phyloP scores from a whole-genome alignment of 306 rosid genomes.

The Urtica urens region DNA sequence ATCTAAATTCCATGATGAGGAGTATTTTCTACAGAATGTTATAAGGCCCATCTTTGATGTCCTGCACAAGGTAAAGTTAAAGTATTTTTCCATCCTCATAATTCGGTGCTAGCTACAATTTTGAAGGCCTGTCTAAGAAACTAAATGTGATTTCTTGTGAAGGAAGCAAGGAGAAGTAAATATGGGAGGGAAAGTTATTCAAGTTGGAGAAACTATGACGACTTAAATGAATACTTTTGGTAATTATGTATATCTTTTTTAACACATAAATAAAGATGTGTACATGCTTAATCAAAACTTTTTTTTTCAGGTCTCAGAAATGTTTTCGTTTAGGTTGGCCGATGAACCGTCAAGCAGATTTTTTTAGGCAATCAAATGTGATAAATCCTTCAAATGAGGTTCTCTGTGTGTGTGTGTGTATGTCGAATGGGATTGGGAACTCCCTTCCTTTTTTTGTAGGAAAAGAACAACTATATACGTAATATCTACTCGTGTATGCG shows the following conservation, averaged over 20 bases:
- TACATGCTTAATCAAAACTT: slow-evolving; percentile 4
- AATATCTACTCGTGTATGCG: too few relatives aligned
- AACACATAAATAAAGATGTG: neutral
- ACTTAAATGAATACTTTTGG: slow-evolving; percentile 96
- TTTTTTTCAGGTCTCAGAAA: slow-evolving; percentile 63
- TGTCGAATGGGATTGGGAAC: too few relatives aligned
- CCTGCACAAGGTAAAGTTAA: slow-evolving; percentile 46
- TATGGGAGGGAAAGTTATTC: slow-evolving; percentile 85
- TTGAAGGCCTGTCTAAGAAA: slow-evolving; percentile 17
- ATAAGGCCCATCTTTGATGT: slow-evolving; percentile 63
- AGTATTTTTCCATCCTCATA: too few relatives aligned
- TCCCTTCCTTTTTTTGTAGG: too few relatives aligned
- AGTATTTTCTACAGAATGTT: slow-evolving; percentile 52
- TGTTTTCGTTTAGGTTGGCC: slow-evolving; percentile 86
- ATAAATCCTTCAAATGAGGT: slow-evolving; percentile 38
- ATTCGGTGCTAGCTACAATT: slow-evolving; percentile 14
- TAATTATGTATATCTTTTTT: slow-evolving; percentile 20
- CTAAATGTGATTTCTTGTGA: slow-evolving; percentile 24
- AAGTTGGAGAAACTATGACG: slow-evolving; percentile 97
- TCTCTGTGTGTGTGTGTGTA: slow-evolving; percentile 9
- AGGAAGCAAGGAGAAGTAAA: slow-evolving; percentile 90
- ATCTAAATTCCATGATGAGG: slow-evolving; percentile 44
- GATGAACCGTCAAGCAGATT: slow-evolving; percentile 51
- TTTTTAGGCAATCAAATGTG: slow-evolving; percentile 64
- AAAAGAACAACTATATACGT: too few relatives aligned